Percentiles rank a stretch among this genome's conserved stretches.
These are phyloP conservation scores for Paracorniculantispora psalliotae DNA, from an alignment of 2,329 filamentous ascomycete genomes.

Conservation along the genomic window DNA sequence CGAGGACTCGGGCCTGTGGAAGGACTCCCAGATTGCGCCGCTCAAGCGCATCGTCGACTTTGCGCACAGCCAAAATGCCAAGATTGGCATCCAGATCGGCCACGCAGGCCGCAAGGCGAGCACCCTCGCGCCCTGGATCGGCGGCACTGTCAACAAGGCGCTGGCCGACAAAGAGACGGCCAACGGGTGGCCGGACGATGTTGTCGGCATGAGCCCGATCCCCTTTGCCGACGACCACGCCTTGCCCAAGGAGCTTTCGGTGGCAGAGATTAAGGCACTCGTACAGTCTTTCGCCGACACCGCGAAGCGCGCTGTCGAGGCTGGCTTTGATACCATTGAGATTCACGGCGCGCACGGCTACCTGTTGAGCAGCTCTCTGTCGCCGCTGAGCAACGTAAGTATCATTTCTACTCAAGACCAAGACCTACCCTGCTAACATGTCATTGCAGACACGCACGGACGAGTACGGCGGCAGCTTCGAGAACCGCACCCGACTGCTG, in stretches of 20 bases:
- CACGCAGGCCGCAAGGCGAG: slow-evolving; percentile 72
- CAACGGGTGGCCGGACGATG: slow-evolving; percentile 54
- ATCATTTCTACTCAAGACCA: not conserved
- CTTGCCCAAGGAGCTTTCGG: slow-evolving; percentile 61
- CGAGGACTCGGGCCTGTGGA: slow-evolving; percentile 75
- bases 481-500: slow-evolving; percentile 60
- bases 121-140: slow-evolving; percentile 60
- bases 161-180: slow-evolving; percentile 49
- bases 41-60: slow-evolving; percentile 70
- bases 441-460: slow-evolving; percentile 50
- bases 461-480: slow-evolving; percentile 59
- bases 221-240: slow-evolving; percentile 59
- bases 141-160: slow-evolving; percentile 37
- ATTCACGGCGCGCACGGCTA: slow-evolving; percentile 62
- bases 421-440: not conserved
- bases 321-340: slow-evolving; percentile 74
- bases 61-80: slow-evolving; percentile 70
- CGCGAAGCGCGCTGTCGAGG: slow-evolving; percentile 56
- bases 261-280: slow-evolving; percentile 60
- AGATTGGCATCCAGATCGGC: slow-evolving; percentile 73
- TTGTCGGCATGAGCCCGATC: slow-evolving; percentile 47
- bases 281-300: slow-evolving; percentile 58
- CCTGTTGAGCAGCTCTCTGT: slow-evolving; percentile 61
- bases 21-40: slow-evolving; percentile 73
- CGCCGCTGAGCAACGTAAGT: slow-evolving; percentile 49